Evolutionary conservation across 352 stramenopile genomes (phyloP), one percentile per base, ranked within the genome.

Genomic region (Phytophthora quininea): DNA sequence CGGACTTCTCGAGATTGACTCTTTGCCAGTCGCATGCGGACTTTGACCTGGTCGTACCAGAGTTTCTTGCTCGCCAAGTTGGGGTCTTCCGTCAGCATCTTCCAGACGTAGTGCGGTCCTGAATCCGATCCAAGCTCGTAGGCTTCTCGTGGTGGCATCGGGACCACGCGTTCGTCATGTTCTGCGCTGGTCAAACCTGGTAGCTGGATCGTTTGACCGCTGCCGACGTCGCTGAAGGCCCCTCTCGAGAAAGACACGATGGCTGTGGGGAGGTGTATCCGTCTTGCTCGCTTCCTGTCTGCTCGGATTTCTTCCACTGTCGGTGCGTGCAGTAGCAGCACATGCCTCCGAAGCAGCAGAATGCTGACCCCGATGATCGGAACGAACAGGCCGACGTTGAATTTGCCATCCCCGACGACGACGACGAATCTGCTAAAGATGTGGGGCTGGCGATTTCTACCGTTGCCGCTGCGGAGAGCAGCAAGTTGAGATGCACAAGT

Each of bases 1-100:
- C 71, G 82, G 12, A 85, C 65, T 48, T 88, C 79, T 15, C 73
- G 60, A 14, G 73, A 80, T 33, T 58, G 64, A 12, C 73, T 76
- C 9, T 67, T 56, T 24, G 53, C 55, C 42, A 84, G 35, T 33
- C 69, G 55, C 32, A 46, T 19, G 9, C 52, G 52, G 9, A 71
- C 29, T 4, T 66, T 40, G 46, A 84, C 57, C 11, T 77, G 50
- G 31, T 78, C 57, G 47, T 78, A 60, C 4, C 73, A 71, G 4
- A 82, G 52, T 4, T 70, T 59, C 29, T 59, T 73, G 14, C 33
- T 48, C 12, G 33, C 31, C 33, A 73, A 29, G 7, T 62, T 50
- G 46, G 40, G 54, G 38, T 73, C 66, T 58, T 69, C 43, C 45
- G 62, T 49, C 11, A 73, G 48, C 30, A 65, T 40, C 31, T 31